Base-by-base conservation (phyloP, 1,139 yeast species). In the Hansenula lynferdii region DNA sequence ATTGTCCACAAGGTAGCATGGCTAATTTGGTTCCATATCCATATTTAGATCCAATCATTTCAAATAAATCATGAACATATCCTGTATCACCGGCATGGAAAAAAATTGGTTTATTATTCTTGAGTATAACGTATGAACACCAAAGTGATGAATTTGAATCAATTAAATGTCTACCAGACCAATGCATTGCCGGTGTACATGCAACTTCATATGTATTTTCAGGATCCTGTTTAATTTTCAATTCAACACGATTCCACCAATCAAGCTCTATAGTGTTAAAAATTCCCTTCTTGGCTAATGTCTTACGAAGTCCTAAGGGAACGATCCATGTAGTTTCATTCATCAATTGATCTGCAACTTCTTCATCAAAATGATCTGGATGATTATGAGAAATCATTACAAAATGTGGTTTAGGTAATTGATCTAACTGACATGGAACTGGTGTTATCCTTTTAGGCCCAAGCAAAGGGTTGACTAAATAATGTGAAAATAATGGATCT, bases 51-150 rank as follows among this genome's bases (percentile, higher is more conserved):
- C 83, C 78, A 29, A 90, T 83, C 15, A 77, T 68, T 15, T 67
- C 65, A 60, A 85, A 90, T 37, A 90, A 61, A 34, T 80, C 95
- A 31, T 71, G 57, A 33, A 83, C 80, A 58, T 86, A 90, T 1
- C 97, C 97, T 0, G 97, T 87, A 55, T 90, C 97, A 9, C 97
- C 97, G 5, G 94, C 95, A 59, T 90, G 97, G 65, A 80, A 90
- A 33, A 89, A 65, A 1, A 87, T 57, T 0, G 96, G 85, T 50
- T 75, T 69, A 0, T 80, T 82, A 48, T 85, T 74, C 41, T 77
- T 73, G 38, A 77, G 66, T 10, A 90, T 58, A 45, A 90, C 57
- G 54, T 81, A 90, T 0, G 96, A 86, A 49, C 95, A 85, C 97
- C 97, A 90, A 36, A 90, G 63, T 0, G 95, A 77, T 25, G 69